Evolutionary conservation across 2,329 filamentous ascomycete species (phyloP), one percentile per base, ranked within the genome.

Genomic region (Harringtonia lauricola): DNA sequence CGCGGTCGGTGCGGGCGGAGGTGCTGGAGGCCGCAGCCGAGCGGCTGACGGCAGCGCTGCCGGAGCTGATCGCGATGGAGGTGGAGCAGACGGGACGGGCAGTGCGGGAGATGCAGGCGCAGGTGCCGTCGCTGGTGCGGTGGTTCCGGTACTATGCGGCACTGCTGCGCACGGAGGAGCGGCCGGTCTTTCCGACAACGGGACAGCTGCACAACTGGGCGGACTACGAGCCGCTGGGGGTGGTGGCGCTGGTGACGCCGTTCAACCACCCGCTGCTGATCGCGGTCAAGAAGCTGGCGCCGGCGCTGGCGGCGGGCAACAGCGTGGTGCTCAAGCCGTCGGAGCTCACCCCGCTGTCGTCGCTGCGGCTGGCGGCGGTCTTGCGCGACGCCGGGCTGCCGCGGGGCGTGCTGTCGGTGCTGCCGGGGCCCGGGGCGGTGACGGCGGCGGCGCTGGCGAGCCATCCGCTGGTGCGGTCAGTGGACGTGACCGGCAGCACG

Each of bases 401-500:
- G 3, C 73, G 79, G 43, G 82, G 83, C 50, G 81, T 83, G 17
- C 69, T 85, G 57, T 80, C 74, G 57, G 70, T 86, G 3, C 54
- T 81, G 1, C 70, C 70, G 0, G 78, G 78, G 0, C 64, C 68
- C 21, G 76, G 76, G 1, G 47, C 55, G 0, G 63, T 63, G 1
- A 79, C 75, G 0, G 74, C 74, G 10, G 64, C 62, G n/a, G 65
- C 66, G 0, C 65, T 79, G 4, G 72, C 70, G 13, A 59, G 71
- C 24, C 81, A 73, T 44, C 59, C 59, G 2, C 58, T 69, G 2
- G 62, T 74, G 2, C 64, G 74, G 60, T 86, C 86, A 65, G 73
- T 87, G 45, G 82, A 84, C 51, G 79, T 88, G 53, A 87, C 83
- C 31, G 83, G 83, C 36, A 82, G 81, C n/a, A 86, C 82, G 19